phyloP scores from a whole-genome alignment of 1,139 yeast species.

The Scheffersomyces illinoinensis region DNA sequence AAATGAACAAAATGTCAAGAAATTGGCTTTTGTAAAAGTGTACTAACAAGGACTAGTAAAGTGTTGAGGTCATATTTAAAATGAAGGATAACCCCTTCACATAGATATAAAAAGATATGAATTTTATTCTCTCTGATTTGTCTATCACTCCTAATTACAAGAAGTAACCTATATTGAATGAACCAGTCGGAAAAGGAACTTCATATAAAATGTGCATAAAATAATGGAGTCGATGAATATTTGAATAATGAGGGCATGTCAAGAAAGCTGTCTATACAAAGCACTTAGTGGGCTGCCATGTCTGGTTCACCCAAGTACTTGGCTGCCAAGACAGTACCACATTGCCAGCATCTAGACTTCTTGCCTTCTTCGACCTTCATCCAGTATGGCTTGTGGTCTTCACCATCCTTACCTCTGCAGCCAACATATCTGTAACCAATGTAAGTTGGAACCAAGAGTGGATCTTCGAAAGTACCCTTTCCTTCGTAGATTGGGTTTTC shows the following conservation, averaged over 20 bases:
- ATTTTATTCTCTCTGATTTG: neutral
- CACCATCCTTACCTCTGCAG: conserved; percentile 89
- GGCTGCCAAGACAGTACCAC: conserved; percentile 92
- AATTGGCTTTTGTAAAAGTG: neutral
- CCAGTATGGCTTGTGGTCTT: conserved; percentile 93
- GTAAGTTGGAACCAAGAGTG: conserved; percentile 86
- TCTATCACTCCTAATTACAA: neutral
- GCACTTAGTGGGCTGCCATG: conserved; percentile 51
- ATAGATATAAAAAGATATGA: neutral
- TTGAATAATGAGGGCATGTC: neutral
- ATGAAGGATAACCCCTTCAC: neutral
- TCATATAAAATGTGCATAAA: neutral
- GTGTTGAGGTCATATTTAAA: neutral
- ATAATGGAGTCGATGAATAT: neutral
- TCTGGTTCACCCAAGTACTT: conserved; percentile 85
- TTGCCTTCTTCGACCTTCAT: conserved; percentile 82
- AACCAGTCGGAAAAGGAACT: neutral
- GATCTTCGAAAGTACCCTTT: conserved; percentile 79
- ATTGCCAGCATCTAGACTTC: conserved; percentile 97
- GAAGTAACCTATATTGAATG: neutral
- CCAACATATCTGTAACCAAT: conserved; percentile 96
- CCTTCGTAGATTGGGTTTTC: conserved; percentile 87
- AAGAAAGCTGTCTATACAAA: neutral
- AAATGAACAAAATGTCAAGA: neutral
- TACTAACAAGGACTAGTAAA: neutral